Evolutionary conservation across 805 yeast genomes (phyloP), one percentile per base, ranked within the genome.

Genomic region (Priceomyces haplophilus): DNA sequence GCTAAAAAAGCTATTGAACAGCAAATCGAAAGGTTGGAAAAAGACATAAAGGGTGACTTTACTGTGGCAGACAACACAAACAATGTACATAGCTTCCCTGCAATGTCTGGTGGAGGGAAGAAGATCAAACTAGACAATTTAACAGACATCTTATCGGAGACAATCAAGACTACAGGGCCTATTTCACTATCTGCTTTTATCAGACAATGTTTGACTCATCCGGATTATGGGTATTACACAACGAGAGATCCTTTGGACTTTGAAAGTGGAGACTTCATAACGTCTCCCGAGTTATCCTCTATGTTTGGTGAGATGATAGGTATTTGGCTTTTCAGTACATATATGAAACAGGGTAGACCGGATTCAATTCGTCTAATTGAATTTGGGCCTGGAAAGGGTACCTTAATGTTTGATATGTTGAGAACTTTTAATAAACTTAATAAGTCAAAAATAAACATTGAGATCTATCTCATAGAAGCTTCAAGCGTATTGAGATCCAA

Each of bases 301-400:
- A 83, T 87, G 65, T 88, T 87, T 67, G 96, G 96, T 16, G 95
- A 88, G 58, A 77, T 85, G 67, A 72, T 85, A 45, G 95, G 93
- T 0, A 64, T 88, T 4, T 88, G 95, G 88, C 67, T 73, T 44
- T 78, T 67, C 46, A 66, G 77, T 10, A 58, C 64, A 8, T 85
- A 89, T 86, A 46, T 75, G 25, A 57, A 67, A 1, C 90, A 83
- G 50, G 71, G 76, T 20, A 67, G 59, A 34, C 82, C 86, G 0
- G 31, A 52, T n/a, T 54, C 57, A 10, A 61, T 83, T 19, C 65
- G 82, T 40, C 55, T 88, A 8, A 68, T 85, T 7, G 96, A 88
- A 59, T 80, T 86, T 59, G 96, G 96, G 0, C 96, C 96, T 0
- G 96, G 96, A 3, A 72, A 75, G 51, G 96, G 96, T 1, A 85